Evolutionary conservation across 2,329 filamentous ascomycete species (phyloP), one percentile per base, ranked within the genome.

Genomic region (Botrytis fabae): DNA sequence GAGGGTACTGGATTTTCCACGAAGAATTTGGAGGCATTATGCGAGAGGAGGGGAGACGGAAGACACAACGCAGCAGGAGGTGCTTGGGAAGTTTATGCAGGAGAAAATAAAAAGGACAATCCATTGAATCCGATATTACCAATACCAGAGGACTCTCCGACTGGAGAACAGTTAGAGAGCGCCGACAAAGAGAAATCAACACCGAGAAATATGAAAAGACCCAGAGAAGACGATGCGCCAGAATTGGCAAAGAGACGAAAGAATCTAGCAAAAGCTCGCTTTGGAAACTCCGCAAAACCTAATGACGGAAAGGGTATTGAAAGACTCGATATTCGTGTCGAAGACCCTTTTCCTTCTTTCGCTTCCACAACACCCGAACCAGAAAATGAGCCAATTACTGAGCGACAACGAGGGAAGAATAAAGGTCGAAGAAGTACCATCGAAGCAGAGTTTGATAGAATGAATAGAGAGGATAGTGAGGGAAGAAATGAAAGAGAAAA

Each of bases 81-180:
- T 1, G 93, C 92, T 8, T 97, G 94, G 90, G 89, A 90, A 77
- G 87, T 94, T 35, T 97, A 97, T 80, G 88, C 91, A 8, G 90
- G 90, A 82, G 85, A 83, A 38, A 85, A 86, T 70, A 88, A 72
- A 74, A 78, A 74, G 70, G 77, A 80, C 54, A 80, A 86, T 32
- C 90, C 90, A 6, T 79, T 92, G 22, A 87, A 90, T 75, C 82
- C 83, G 0, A 78, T 78, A 46, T 60, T 79, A 38, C 76, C 76
- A 20, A 80, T 75, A 46, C 38, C 85, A 83, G 71, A 74, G 12
- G 44, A 57, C 9, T 25, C 28, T 1, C 28, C 32, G 9, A 46
- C 12, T 12, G 28, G 22, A 28, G 59, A 66, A 40, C 81, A 77
- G 40, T 79, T 77, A 16, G 80, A 79, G 32, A 61, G 59, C 22